Evolutionary conservation across 2,329 filamentous ascomycete species (phyloP), one percentile per base, ranked within the genome.

Genomic region (Xylariaceae sp.): DNA sequence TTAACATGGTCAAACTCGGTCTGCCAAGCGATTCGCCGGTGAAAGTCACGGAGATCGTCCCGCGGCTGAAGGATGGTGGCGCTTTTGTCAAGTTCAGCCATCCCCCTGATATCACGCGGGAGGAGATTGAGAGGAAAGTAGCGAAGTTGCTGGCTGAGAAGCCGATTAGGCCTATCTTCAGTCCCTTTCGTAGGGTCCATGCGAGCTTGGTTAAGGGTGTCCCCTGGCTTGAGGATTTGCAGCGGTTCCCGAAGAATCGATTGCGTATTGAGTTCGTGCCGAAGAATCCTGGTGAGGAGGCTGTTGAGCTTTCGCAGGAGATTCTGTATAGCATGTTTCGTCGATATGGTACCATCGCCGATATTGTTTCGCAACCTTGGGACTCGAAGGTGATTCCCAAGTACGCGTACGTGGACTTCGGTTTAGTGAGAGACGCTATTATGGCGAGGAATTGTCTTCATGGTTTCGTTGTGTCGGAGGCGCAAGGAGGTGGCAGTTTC

Each of bases 391-490:
- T 91, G 1, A 70, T 89, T 2, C 93, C 94, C 0, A 87, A 86
- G 67, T 96, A 85, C 73, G 92, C 92, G 0, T 84, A 86, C 56
- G 74, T 97, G 18, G 89, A 92, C 69, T 97, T 94, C 68, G 79
- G 84, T 1, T 80, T 83, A 6, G 80, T 89, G 11, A 82, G 89
- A 42, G 88, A 89, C 68, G 88, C 92, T 5, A 88, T 95, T 57
- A 91, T 94, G 84, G 92, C 92, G 0, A 88, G 90, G 67, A 96
- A 96, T 68, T 97, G 93, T 69, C 81, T 97, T 76, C 94, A 99
- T 72, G 92, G 93, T 0, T 89, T 89, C 61, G 78, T 87, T 2
- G 84, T 96, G 1, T 73, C 80, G 0, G 87, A 91, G 67, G 78
- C 83, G 23, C 76, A 82, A 47, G 90, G 89, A 3, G 90, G 90